Conservation (phyloP, 106 monocot species). For the Allium cepa region DNA sequence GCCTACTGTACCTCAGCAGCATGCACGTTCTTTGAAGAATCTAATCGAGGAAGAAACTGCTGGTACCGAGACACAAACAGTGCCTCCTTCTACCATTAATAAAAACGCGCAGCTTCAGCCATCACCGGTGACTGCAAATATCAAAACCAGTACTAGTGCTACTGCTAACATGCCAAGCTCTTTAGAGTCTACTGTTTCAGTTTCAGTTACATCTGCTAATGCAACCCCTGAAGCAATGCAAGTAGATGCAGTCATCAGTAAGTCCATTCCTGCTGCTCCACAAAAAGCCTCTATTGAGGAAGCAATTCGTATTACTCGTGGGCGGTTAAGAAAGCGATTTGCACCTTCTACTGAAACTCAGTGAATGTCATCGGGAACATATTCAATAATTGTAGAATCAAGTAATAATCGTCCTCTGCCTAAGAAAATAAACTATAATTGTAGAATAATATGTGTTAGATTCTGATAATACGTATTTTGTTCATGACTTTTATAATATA, state of each 20-base stretch:
- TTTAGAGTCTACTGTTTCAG: background rate
- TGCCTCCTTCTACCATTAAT: constrained; percentile 10
- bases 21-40: background rate
- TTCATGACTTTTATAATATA: background rate
- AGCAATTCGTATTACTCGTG: constrained; percentile 45
- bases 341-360: background rate
- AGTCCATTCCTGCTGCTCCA: background rate
- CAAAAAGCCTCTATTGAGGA: constrained; percentile 37
- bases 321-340: constrained; percentile 35
- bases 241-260: constrained; percentile 1
- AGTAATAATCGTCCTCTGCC: too few relatives aligned
- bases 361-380: background rate
- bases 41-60: background rate
- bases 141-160: background rate
- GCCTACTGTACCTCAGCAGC: background rate
- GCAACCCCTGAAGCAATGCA: constrained; percentile 10
- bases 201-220: background rate
- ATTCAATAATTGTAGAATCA: too few relatives aligned
- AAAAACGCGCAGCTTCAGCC: constrained; percentile 8
- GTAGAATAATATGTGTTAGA: background rate
- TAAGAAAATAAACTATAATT: too few relatives aligned
- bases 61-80: background rate
- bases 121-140: constrained; percentile 1
- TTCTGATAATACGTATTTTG: background rate
- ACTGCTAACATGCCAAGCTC: constrained; percentile 3